Base-by-base conservation (phyloP, 2,329 filamentous ascomycete species). In the Whalleya microplaca region DNA sequence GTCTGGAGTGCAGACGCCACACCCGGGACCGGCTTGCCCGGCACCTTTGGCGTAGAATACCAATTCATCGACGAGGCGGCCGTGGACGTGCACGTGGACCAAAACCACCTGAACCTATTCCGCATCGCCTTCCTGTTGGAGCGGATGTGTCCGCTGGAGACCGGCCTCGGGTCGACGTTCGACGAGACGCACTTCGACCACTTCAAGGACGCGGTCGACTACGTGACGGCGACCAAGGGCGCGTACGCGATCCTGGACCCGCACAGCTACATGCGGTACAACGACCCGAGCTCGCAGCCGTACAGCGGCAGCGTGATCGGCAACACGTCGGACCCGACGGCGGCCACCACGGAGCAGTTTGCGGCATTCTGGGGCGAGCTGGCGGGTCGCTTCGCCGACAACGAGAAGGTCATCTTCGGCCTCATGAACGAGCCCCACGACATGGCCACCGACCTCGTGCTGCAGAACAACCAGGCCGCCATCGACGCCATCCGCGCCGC, bases 261-360 rank as follows among this genome's bases (percentile, higher is more conserved):
- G 2, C 80, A 82, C 69, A 82, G 80, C 65, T 80, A 82, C 64
- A 82, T 82, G 80, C 73, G 79, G 3, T 83, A 82, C 67, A 81
- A 81, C 60, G 73, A 82, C 62, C 80, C 80, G 1, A 77, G 73
- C 18, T 71, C 72, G 27, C 80, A 82, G 63, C 79, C 80, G 2
- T 74, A 69, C 52, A 76, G 73, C 6, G 80, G 79, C 41, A 78
- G 75, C 61, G 73, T 82, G 10, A 82, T 83, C 58, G 80, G 79
- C 21, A 75, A 81, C 65, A 67, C 71, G 0, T 69, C 72, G 1
- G 77, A 83, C 68, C 52, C 72, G 0, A 73, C 69, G 2, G 75
- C 79, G 16, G 76, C 78, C 10, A 79, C 77, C 3, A 80, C 78
- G 8, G 73, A 70, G 20, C 73, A 80, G 55, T 80, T 82, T 52